Conservation (phyloP, 1,139 yeast species). For the Arxiozyma heterogenica region DNA sequence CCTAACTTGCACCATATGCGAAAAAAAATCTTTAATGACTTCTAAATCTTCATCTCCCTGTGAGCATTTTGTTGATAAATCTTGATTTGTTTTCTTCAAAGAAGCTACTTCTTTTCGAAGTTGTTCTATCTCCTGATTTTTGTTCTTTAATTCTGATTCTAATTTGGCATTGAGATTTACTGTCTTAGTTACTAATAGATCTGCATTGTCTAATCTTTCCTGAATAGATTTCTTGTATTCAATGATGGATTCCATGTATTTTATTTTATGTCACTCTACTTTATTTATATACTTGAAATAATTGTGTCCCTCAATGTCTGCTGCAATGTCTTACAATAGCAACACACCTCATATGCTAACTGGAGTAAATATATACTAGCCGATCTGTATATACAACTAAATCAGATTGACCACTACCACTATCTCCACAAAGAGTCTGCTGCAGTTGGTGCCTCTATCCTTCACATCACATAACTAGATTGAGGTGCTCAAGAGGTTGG, state of each 20-base stretch:
- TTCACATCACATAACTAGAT: too few relatives aligned
- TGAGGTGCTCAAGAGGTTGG: too few relatives aligned
- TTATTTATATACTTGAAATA: neutral
- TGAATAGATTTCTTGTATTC: slow-evolving; percentile 22
- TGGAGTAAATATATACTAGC: neutral
- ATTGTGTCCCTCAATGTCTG: neutral
- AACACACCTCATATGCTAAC: neutral
- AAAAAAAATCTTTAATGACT: slow-evolving; percentile 27
- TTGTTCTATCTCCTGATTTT: slow-evolving; percentile 16
- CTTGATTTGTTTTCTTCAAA: slow-evolving; percentile 6
- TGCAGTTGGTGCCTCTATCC: too few relatives aligned
- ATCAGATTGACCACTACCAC: too few relatives aligned
- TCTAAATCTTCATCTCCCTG: slow-evolving; percentile 20
- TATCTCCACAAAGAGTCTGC: too few relatives aligned
- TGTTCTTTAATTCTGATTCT: slow-evolving; percentile 15
- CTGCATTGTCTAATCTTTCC: slow-evolving; percentile 25
- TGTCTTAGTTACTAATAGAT: slow-evolving; percentile 22
- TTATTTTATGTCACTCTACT: neutral
- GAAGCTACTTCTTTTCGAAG: slow-evolving; percentile 11
- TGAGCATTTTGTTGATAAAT: slow-evolving; percentile 2
- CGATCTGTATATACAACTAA: too few relatives aligned
- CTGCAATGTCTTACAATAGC: neutral
- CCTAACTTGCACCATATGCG: slow-evolving; percentile 28
- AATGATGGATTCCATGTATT: slow-evolving; percentile 14
- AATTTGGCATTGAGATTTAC: slow-evolving; percentile 24